These are phyloP conservation scores for Exophiala lecanii-corni DNA, from an alignment of 2,329 filamentous ascomycete genomes.

Conservation along the genomic window DNA sequence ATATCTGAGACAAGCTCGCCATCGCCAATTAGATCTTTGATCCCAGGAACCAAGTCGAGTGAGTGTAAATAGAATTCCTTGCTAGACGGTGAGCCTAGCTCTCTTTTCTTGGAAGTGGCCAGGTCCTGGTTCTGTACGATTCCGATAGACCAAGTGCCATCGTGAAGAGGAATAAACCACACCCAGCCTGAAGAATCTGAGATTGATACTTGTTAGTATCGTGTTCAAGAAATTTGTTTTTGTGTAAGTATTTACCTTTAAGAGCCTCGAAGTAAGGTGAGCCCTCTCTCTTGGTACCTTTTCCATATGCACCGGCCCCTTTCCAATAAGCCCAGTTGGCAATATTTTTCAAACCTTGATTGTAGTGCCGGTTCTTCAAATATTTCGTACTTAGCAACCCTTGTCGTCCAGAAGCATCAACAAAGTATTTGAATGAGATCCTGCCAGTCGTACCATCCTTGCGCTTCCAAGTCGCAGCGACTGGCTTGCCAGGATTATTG, in stretches of 20 bases:
- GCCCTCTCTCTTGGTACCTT: constrained; percentile 34
- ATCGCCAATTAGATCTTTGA: constrained; percentile 30
- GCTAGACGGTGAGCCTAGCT: constrained; percentile 18
- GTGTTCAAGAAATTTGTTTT: constrained; percentile 13
- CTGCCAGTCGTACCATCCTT: constrained; percentile 34
- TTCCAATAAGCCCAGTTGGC: constrained; percentile 50
- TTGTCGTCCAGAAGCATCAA: constrained; percentile 46
- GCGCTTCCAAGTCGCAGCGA: constrained; percentile 8
- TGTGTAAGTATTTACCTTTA: constrained; percentile 30
- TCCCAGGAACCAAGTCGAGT: constrained; percentile 33
- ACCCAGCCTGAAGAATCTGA: constrained; percentile 40
- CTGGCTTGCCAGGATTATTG: constrained; percentile 4
- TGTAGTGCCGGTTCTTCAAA: constrained; percentile 45
- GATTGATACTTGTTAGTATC: no score
- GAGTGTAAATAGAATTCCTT: constrained; percentile 34
- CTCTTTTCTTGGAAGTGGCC: constrained; percentile 34
- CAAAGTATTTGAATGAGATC: constrained; percentile 45
- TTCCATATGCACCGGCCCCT: constrained; percentile 31
- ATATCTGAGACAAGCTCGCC: constrained; percentile 35
- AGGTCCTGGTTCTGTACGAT: constrained; percentile 41
- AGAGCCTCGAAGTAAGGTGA: constrained; percentile 45
- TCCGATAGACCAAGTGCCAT: constrained; percentile 43
- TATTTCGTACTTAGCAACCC: constrained; percentile 48
- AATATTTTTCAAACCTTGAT: constrained; percentile 47
- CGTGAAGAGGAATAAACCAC: constrained; percentile 49